Percentiles rank a stretch among this genome's conserved stretches.
phyloP scores from a whole-genome alignment of 495 filamentous ascomycete genomes.

The Aspergillus homomorphus region DNA sequence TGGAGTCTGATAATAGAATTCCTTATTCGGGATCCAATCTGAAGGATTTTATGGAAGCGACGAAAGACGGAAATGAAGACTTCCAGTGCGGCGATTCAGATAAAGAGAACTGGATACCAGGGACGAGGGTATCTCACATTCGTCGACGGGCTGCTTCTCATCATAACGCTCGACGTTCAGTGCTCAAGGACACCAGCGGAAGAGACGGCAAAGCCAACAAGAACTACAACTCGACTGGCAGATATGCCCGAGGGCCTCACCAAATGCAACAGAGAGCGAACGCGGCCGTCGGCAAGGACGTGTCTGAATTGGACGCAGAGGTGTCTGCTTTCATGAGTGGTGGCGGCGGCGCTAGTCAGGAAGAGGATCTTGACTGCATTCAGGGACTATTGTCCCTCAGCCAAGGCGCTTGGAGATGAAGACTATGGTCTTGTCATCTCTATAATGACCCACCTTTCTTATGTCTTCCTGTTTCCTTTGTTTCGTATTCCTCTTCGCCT shows the following conservation, averaged over 20 bases:
- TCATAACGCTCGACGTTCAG: constrained; percentile 35
- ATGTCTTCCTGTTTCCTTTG: constrained; percentile 22
- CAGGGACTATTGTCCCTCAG: constrained; percentile 74
- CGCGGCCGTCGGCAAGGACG: constrained; percentile 27
- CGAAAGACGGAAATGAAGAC: constrained; percentile 35
- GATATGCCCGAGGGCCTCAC: constrained; percentile 36
- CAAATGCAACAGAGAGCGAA: constrained; percentile 15
- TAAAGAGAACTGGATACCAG: constrained; percentile 88
- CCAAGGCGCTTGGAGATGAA: constrained; percentile 57
- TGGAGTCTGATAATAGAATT: constrained; percentile 48
- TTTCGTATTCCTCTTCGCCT: constrained; percentile 25
- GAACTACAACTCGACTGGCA: constrained; percentile 27
- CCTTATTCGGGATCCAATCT: constrained; percentile 22
- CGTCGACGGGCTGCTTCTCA: constrained; percentile 38
- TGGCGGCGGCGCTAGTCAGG: constrained; percentile 55
- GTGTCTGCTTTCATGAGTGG: constrained; percentile 67
- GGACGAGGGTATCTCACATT: constrained; percentile 40
- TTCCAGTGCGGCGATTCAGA: constrained; percentile 69
- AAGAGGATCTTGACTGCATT: constrained; percentile 73
- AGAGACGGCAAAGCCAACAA: constrained; percentile 27
- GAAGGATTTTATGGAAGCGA: constrained; percentile 23
- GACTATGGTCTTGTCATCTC: constrained; percentile 8
- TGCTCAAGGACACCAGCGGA: constrained; percentile 44
- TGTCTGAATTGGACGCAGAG: constrained; percentile 49
- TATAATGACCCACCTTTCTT: constrained; percentile 21